Percentiles rank a stretch among this genome's conserved stretches.
Evolutionary conservation across 352 stramenopile species (phyloP).

Genomic region (Globisporangium camurandrum): DNA sequence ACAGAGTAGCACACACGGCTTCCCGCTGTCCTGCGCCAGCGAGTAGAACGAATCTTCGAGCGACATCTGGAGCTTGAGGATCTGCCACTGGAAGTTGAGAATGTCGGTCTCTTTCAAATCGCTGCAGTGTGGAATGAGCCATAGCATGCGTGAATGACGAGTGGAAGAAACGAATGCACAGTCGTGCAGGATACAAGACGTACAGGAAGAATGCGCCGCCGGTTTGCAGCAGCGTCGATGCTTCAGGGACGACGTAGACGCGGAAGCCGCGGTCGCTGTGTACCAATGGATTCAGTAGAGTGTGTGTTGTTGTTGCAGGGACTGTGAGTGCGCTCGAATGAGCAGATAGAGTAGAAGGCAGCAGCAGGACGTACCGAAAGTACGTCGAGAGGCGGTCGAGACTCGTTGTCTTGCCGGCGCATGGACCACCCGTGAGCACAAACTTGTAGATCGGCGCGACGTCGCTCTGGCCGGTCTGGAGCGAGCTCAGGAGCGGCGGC

Average conservation of each 20-base stretch:
- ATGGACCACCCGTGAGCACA: constrained; percentile 92
- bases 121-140: constrained; percentile 6
- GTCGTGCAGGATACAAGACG: constrained; percentile 9
- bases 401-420: constrained; percentile 94
- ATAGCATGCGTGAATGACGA: not conserved
- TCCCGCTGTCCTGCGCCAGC: constrained; percentile 68
- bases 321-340: no score
- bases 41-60: constrained; percentile 82
- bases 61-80: constrained; percentile 77
- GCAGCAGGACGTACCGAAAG: constrained; percentile 50
- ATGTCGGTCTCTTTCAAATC: constrained; percentile 79
- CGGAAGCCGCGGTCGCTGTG: constrained; percentile 90
- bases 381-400: constrained; percentile 88
- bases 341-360: no score
- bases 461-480: constrained; percentile 61
- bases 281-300: no score
- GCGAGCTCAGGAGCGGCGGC: constrained; percentile 51
- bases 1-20: constrained; percentile 90
- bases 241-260: constrained; percentile 94
- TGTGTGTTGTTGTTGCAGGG: no score
- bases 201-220: constrained; percentile 89
- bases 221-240: constrained; percentile 91
- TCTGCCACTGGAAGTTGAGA: constrained; percentile 86
- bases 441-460: constrained; percentile 88
- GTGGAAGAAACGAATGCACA: not conserved